phyloP scores from a whole-genome alignment of 192 early-diverging fungal genomes.

The Blastocladiella britannica region DNA sequence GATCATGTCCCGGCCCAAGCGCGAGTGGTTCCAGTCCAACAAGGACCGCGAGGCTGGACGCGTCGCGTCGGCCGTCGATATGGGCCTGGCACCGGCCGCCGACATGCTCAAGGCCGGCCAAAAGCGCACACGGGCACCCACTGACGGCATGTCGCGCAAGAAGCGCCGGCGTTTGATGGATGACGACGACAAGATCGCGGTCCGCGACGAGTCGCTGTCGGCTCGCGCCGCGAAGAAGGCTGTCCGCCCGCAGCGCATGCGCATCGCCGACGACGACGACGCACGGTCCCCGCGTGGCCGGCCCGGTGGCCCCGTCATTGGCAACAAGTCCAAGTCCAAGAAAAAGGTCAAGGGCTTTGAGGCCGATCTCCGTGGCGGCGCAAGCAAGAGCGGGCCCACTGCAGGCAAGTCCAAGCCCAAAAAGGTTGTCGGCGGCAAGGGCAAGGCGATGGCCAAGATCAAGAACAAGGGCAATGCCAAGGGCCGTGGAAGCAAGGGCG shows the following conservation, averaged over 20 bases:
- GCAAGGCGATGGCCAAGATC: background rate
- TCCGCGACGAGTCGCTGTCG: too few species aligned
- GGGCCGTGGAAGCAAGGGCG: too few species aligned
- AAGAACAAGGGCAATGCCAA: background rate
- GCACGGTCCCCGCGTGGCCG: too few species aligned
- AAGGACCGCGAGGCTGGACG: conserved; percentile 50
- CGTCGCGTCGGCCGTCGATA: conserved; percentile 7
- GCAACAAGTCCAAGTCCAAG: conserved; percentile 10
- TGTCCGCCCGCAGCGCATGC: too few species aligned
- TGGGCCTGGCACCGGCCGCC: too few species aligned
- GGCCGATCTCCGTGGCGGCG: conserved; percentile 6
- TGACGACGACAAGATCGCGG: background rate
- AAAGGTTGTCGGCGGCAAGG: conserved; percentile 6
- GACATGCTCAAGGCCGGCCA: conserved; percentile 5
- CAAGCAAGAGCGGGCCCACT: conserved; percentile 11
- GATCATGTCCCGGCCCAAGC: conserved; percentile 67
- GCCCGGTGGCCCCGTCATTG: too few species aligned
- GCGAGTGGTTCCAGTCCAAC: conserved; percentile 84
- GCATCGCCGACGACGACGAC: too few species aligned
- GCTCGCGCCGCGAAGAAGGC: too few species aligned
- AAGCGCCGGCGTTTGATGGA: background rate
- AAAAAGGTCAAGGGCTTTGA: background rate
- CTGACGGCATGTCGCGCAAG: background rate
- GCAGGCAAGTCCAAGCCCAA: conserved; percentile 13
- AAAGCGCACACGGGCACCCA: conserved; percentile 8